Evolutionary conservation across 1,139 yeast genomes (phyloP).

Genomic region (Nadsonia starkeyi-henricii): DNA sequence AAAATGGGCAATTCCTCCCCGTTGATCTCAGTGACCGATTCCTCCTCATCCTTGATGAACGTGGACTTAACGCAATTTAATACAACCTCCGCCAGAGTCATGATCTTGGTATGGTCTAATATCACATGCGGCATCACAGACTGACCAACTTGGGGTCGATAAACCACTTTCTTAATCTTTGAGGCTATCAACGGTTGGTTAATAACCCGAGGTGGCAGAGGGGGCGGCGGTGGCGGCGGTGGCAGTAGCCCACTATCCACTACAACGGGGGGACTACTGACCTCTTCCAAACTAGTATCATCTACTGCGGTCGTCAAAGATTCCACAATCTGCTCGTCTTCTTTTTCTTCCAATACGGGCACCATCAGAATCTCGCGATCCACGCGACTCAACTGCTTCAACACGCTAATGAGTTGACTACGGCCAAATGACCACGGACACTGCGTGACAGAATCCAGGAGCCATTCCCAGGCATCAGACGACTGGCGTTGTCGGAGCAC

Average conservation of each 20-base stretch:
- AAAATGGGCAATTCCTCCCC: neutral
- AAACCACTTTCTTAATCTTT: neutral
- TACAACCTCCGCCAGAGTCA: neutral
- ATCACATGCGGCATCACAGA: neutral
- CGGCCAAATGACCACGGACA: neutral
- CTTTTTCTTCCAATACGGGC: neutral
- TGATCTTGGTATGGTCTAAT: neutral
- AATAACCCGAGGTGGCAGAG: neutral
- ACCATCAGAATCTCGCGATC: neutral
- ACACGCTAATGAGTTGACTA: neutral
- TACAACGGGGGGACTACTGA: no score
- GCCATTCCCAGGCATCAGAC: neutral
- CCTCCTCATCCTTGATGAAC: neutral
- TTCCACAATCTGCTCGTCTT: neutral
- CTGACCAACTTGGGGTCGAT: neutral
- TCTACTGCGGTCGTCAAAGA: neutral
- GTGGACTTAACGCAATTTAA: neutral
- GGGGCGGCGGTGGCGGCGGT: no score
- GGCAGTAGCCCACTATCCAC: no score
- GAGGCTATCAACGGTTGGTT: neutral
- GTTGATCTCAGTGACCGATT: neutral
- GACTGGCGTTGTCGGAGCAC: neutral
- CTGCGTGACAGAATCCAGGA: neutral
- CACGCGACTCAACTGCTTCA: neutral
- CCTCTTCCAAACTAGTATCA: no score